Conservation (phyloP, 305 asterid genomes). For the Fraxinus sp. region DNA sequence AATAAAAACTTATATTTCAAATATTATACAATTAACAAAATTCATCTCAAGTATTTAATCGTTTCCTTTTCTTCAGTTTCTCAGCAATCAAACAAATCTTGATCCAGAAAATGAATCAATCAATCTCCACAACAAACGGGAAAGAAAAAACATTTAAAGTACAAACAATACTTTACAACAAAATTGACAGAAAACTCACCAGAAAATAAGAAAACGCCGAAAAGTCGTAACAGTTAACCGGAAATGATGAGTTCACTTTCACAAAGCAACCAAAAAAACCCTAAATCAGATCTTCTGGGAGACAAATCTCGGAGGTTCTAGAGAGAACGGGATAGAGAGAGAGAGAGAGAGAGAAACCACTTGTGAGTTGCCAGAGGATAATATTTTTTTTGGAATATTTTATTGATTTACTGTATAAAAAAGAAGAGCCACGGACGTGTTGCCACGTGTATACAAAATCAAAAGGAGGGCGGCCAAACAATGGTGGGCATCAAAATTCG, state of each 20-base stretch:
- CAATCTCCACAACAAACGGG: slow-evolving; percentile 5
- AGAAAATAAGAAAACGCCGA: slow-evolving; percentile 5
- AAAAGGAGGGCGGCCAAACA: slow-evolving; percentile 36
- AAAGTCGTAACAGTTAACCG: slow-evolving; percentile 9
- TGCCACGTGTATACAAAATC: slow-evolving; percentile 69
- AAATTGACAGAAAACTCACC: slow-evolving; percentile 35
- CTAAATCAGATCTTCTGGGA: slow-evolving; percentile 27
- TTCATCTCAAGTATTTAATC: background rate
- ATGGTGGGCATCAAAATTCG: slow-evolving; percentile 63
- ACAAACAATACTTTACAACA: slow-evolving; percentile 19
- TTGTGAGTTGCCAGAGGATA: slow-evolving; percentile 23
- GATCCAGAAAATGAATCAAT: slow-evolving; percentile 14
- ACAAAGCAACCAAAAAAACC: slow-evolving; percentile 29
- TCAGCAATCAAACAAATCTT: background rate
- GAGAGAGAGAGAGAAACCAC: background rate
- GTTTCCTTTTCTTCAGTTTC: slow-evolving; percentile 11
- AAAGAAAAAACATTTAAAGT: background rate
- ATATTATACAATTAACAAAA: background rate
- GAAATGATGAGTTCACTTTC: slow-evolving; percentile 22
- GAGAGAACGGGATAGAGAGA: slow-evolving; percentile 19
- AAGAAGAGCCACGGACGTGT: slow-evolving; percentile 32
- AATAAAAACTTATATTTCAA: background rate
- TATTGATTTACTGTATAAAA: background rate
- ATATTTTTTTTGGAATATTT: slow-evolving; percentile 22
- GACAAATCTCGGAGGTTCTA: slow-evolving; percentile 54